phyloP scores from a whole-genome alignment of 495 filamentous ascomycete species.

The Penicillium malachiteum region DNA sequence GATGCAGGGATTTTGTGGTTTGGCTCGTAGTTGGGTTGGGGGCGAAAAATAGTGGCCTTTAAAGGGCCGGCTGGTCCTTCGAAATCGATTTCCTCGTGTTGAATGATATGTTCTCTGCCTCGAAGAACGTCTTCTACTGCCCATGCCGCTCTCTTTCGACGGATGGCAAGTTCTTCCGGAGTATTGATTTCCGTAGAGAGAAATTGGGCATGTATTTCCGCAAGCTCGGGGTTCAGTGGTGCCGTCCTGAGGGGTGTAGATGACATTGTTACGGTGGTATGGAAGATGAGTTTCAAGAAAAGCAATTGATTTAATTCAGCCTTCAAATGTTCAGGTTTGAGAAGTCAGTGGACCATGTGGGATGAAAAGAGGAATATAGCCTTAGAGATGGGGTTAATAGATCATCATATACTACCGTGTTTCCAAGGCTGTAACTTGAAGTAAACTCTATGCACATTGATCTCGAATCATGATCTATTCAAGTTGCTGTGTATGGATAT shows the following conservation, averaged over 20 bases:
- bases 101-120: not conserved
- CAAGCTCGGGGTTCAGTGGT: not conserved
- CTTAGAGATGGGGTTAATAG: too few relatives aligned
- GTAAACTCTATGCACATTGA: too few relatives aligned
- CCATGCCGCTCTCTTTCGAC: not conserved
- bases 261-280: too few relatives aligned
- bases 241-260: not conserved
- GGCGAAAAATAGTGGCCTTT: conserved; percentile 3
- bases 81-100: conserved; percentile 4
- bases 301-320: too few relatives aligned
- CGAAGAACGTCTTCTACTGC: not conserved
- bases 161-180: not conserved
- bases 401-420: too few relatives aligned
- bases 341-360: too few relatives aligned
- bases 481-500: too few relatives aligned
- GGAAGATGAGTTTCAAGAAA: too few relatives aligned
- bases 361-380: too few relatives aligned
- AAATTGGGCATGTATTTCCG: conserved; percentile 1
- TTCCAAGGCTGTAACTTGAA: too few relatives aligned
- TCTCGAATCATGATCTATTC: too few relatives aligned
- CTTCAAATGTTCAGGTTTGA: too few relatives aligned
- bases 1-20: not conserved
- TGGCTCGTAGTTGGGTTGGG: not conserved
- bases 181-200: not conserved
- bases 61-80: not conserved